phyloP scores from a whole-genome alignment of 164 flowering plant genomes.

The Akebia trifoliata region DNA sequence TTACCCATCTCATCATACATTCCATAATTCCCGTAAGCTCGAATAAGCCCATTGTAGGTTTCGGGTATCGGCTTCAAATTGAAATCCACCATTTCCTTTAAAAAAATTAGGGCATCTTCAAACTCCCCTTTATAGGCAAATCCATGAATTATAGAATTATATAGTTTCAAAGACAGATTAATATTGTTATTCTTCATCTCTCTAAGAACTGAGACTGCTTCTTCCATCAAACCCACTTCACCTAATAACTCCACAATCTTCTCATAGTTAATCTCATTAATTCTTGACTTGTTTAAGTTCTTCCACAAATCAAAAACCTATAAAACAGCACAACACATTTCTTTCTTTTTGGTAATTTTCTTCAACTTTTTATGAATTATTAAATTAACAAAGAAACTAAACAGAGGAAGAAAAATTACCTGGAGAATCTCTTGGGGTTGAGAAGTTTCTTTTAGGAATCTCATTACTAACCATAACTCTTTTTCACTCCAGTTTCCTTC shows the following conservation, averaged over 20 bases:
- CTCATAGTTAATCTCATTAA: slow-evolving; percentile 34
- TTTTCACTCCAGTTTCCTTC: slow-evolving; percentile 58
- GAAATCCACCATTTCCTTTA: slow-evolving; percentile 38
- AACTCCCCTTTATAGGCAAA: slow-evolving; percentile 36
- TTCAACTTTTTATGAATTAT: neutral
- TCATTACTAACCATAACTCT: slow-evolving; percentile 49
- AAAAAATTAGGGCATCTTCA: slow-evolving; percentile 30
- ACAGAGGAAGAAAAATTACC: slow-evolving; percentile 28
- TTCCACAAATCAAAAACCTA: slow-evolving; percentile 63
- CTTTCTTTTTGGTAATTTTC: neutral
- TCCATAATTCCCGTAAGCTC: slow-evolving; percentile 42
- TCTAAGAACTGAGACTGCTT: slow-evolving; percentile 24
- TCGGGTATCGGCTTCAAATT: slow-evolving; percentile 25
- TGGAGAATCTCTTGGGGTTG: slow-evolving; percentile 30
- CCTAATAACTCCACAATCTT: slow-evolving; percentile 36
- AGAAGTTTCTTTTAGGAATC: slow-evolving; percentile 34
- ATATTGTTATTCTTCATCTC: slow-evolving; percentile 35
- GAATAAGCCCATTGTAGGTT: slow-evolving; percentile 47
- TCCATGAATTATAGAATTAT: slow-evolving; percentile 46
- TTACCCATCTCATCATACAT: slow-evolving; percentile 58
- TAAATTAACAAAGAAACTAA: neutral
- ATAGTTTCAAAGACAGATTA: slow-evolving; percentile 30
- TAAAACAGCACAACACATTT: neutral
- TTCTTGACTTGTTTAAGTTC: slow-evolving; percentile 34
- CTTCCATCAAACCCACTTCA: slow-evolving; percentile 38